A percentile compares a stretch with the other conserved stretches of the same genome.
phyloP scores from a whole-genome alignment of 2,329 filamentous ascomycete species.

The Exophiala alcalophila region DNA sequence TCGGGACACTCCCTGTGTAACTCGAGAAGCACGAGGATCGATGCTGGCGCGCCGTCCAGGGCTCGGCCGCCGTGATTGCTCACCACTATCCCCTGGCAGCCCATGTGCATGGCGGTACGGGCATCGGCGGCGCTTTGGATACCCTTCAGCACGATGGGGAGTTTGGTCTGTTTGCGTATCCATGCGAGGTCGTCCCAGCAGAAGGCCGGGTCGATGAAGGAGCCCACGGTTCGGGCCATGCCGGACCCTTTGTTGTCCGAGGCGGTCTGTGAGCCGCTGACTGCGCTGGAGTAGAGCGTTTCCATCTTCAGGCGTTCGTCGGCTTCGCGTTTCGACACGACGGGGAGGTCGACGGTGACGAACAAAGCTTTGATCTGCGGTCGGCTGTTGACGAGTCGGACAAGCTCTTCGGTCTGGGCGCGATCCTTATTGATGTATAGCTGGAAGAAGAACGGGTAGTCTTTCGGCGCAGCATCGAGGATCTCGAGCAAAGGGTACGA shows the following conservation, averaged over 20 bases:
- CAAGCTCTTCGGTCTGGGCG: constrained; percentile 49
- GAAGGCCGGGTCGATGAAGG: constrained; percentile 53
- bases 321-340: constrained; percentile 55
- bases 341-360: constrained; percentile 57
- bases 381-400: constrained; percentile 52
- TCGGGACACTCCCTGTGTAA: constrained; percentile 52
- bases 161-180: constrained; percentile 47
- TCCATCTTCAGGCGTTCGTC: constrained; percentile 51
- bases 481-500: constrained; percentile 59
- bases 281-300: constrained; percentile 9
- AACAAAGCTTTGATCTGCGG: constrained; percentile 41
- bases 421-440: constrained; percentile 61
- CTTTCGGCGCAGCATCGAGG: constrained; percentile 32
- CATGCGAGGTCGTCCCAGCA: constrained; percentile 55
- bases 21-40: constrained; percentile 61
- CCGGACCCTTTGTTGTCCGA: constrained; percentile 55
- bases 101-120: constrained; percentile 48
- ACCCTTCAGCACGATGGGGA: constrained; percentile 57
- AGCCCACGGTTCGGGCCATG: constrained; percentile 37
- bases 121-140: constrained; percentile 58
- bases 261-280: constrained; percentile 21
- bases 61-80: constrained; percentile 60
- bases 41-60: constrained; percentile 45
- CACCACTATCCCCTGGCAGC: constrained; percentile 54
- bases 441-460: constrained; percentile 46